Percentiles rank a stretch among this genome's conserved stretches.
phyloP scores from a whole-genome alignment of 495 filamentous ascomycete genomes.

The Lasiosphaeria miniovina region DNA sequence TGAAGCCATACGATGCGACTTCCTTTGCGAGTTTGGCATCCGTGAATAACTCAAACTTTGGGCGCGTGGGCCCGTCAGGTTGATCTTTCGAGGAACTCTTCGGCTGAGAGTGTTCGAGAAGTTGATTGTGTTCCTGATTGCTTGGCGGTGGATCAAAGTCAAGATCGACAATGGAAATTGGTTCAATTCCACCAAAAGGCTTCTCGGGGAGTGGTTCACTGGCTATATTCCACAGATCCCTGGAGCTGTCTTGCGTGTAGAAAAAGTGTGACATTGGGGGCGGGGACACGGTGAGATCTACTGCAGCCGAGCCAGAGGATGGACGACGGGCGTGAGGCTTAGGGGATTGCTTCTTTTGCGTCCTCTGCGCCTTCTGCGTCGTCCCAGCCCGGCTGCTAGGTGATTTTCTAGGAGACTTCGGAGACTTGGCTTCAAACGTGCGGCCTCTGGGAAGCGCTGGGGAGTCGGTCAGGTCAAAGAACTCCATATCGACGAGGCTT shows the following conservation, averaged over 20 bases:
- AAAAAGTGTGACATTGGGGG: slow-evolving; percentile 13
- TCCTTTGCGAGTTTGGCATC: slow-evolving; percentile 62
- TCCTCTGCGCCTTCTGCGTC: too few species aligned
- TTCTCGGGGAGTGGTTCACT: not conserved
- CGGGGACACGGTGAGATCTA: slow-evolving; percentile 2
- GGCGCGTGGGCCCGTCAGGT: slow-evolving; percentile 31
- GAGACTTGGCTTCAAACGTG: slow-evolving; percentile 5
- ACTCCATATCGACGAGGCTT: slow-evolving; percentile 55
- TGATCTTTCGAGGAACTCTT: slow-evolving; percentile 7
- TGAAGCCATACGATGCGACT: slow-evolving; percentile 68
- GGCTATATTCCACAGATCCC: not conserved
- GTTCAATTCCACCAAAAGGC: not conserved
- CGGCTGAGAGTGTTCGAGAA: slow-evolving; percentile 19
- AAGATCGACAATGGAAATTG: not conserved
- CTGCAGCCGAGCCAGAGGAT: slow-evolving; percentile 16
- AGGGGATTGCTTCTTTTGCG: not conserved
- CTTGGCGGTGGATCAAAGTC: slow-evolving; percentile 33
- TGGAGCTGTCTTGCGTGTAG: slow-evolving; percentile 6
- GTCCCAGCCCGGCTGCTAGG: too few species aligned
- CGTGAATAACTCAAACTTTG: slow-evolving; percentile 62
- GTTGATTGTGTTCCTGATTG: slow-evolving; percentile 30
- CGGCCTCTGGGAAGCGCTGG: slow-evolving; percentile 21
- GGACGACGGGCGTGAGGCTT: slow-evolving; percentile 12
- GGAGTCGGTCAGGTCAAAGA: slow-evolving; percentile 55
- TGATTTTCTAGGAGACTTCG: not conserved